Evolutionary conservation across 768 basidiomycete genomes (phyloP).

Genomic region (Dioszegia aurantiaca): DNA sequence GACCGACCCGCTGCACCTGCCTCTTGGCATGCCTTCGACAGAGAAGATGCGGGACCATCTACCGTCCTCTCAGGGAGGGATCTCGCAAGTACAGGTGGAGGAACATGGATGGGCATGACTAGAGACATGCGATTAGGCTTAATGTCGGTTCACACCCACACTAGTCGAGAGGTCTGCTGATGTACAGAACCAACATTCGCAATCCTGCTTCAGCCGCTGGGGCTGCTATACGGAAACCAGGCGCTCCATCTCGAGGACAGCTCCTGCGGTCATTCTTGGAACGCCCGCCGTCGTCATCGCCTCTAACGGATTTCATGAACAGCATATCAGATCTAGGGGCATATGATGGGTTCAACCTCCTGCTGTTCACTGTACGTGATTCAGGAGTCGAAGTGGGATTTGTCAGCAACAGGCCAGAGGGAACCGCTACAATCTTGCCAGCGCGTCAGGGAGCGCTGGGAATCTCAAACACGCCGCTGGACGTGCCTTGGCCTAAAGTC

Average conservation of each 20-base stretch:
- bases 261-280: conserved; percentile 46
- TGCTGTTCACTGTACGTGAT: conserved; percentile 29
- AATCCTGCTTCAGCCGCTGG: conserved; percentile 17
- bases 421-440: not conserved
- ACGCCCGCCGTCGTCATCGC: not conserved
- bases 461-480: conserved; percentile 40
- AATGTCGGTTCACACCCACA: conserved; percentile 27
- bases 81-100: conserved; percentile 37
- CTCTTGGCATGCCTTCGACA: conserved; percentile 43
- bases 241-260: conserved; percentile 44
- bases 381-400: conserved; percentile 24
- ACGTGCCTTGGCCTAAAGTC: conserved; percentile 52
- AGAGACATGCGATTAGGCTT: conserved; percentile 34
- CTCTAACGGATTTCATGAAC: not conserved
- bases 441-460: conserved; percentile 15
- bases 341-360: conserved; percentile 54
- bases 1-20: conserved; percentile 47
- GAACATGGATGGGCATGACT: conserved; percentile 54
- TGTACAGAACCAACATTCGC: conserved; percentile 34
- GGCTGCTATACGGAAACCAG: conserved; percentile 14
- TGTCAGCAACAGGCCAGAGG: conserved; percentile 37
- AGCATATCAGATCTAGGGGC: conserved; percentile 5
- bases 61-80: conserved; percentile 47
- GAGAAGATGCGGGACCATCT: not conserved
- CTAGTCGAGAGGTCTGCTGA: not conserved